Evolutionary conservation across 2,329 filamentous ascomycete genomes (phyloP).

Genomic region (Paecilomyces variotii): DNA sequence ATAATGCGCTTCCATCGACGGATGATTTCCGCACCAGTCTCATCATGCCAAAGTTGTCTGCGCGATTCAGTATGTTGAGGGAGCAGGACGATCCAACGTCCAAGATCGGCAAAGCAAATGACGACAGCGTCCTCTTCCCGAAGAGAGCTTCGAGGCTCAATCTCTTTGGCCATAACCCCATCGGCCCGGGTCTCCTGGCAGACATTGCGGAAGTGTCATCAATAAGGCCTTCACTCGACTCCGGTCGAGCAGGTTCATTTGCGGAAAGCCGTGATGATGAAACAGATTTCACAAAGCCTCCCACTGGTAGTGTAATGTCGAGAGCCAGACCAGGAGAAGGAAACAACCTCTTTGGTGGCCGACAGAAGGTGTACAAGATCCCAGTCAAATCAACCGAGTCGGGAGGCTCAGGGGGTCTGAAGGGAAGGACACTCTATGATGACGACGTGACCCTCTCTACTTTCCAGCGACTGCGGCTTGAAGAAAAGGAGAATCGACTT

Average conservation of each 20-base stretch:
- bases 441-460: slow-evolving; percentile 76
- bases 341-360: slow-evolving; percentile 87
- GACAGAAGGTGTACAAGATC: slow-evolving; percentile 92
- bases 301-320: slow-evolving; percentile 68
- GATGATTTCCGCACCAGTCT: slow-evolving; percentile 95
- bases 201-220: slow-evolving; percentile 93
- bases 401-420: slow-evolving; percentile 38
- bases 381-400: slow-evolving; percentile 43
- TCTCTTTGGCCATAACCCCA: slow-evolving; percentile 58
- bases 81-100: slow-evolving; percentile 90
- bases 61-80: slow-evolving; percentile 90
- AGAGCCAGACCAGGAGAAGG: slow-evolving; percentile 76
- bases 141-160: slow-evolving; percentile 71
- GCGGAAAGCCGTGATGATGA: slow-evolving; percentile 52
- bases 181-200: slow-evolving; percentile 49
- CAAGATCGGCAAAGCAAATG: slow-evolving; percentile 85
- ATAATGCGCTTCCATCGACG: slow-evolving; percentile 64
- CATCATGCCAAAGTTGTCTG: slow-evolving; percentile 89
- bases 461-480: slow-evolving; percentile 65
- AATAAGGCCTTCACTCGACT: slow-evolving; percentile 55
- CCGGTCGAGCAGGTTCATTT: slow-evolving; percentile 58
- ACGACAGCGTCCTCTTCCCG: slow-evolving; percentile 83
- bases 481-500: slow-evolving; percentile 43
- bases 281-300: slow-evolving; percentile 57
- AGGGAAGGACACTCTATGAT: slow-evolving; percentile 68